phyloP scores from a whole-genome alignment of 805 yeast species.

The Candida awuae region DNA sequence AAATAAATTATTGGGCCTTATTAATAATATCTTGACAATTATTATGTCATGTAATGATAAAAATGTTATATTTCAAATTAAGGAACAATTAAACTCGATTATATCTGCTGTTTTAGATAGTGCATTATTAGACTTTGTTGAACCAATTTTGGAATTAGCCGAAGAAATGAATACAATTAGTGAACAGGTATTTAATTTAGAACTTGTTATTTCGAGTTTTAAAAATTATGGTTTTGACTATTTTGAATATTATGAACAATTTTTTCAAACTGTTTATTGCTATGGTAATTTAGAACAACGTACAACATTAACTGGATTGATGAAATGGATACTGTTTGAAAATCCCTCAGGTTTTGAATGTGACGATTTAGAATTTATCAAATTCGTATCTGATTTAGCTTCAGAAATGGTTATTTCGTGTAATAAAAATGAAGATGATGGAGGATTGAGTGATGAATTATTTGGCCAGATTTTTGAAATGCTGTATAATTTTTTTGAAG shows the following conservation, averaged over 20 bases:
- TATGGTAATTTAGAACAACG: conserved; percentile 29
- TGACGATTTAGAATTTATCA: conserved; percentile 18
- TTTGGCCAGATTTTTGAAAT: conserved; percentile 6
- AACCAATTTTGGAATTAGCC: conserved; percentile 66
- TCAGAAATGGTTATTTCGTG: conserved; percentile 10
- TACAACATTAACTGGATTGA: conserved; percentile 16
- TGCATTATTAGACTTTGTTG: conserved; percentile 62
- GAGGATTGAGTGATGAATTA: conserved; percentile 10
- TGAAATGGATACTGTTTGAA: conserved; percentile 16
- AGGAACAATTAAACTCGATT: conserved; percentile 56
- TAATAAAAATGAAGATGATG: conserved; percentile 4
- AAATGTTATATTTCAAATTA: conserved; percentile 44
- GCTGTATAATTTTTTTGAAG: conserved; percentile 5
- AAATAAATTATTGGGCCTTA: conserved; percentile 72
- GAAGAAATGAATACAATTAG: conserved; percentile 63
- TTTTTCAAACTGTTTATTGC: conserved; percentile 40
- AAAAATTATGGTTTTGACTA: conserved; percentile 46
- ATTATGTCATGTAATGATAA: conserved; percentile 70
- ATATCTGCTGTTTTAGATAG: conserved; percentile 59
- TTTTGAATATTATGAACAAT: conserved; percentile 40
- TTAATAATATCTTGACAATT: conserved; percentile 77
- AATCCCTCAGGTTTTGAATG: conserved; percentile 16
- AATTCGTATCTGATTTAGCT: conserved; percentile 17
- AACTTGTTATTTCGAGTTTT: conserved; percentile 34
- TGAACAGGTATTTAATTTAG: conserved; percentile 29